Conservation (phyloP, 2,329 filamentous ascomycete species). For the Pseudogymnoascus sp. region DNA sequence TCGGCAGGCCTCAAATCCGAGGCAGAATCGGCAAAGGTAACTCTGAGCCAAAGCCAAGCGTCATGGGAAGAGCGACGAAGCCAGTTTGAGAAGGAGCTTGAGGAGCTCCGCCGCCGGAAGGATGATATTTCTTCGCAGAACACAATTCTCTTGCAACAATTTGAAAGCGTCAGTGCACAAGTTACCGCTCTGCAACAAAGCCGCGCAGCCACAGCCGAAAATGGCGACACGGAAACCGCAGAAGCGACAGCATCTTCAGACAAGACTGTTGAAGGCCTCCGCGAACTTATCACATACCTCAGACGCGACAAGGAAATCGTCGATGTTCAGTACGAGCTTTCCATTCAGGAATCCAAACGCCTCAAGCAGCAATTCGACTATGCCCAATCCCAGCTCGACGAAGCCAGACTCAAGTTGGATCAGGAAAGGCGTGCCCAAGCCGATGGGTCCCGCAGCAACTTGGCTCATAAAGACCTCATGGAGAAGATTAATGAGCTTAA, state of each 20-base stretch:
- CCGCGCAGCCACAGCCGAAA: constrained; percentile 51
- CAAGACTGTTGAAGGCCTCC: constrained; percentile 64
- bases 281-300: constrained; percentile 85
- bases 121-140: constrained; percentile 87
- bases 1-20: constrained; percentile 68
- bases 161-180: constrained; percentile 75
- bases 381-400: constrained; percentile 78
- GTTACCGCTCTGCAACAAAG: constrained; percentile 73
- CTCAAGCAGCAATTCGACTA: constrained; percentile 87
- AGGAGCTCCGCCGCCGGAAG: constrained; percentile 67
- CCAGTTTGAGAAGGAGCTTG: constrained; percentile 74
- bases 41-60: constrained; percentile 70
- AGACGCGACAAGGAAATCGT: constrained; percentile 95
- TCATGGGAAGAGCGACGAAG: constrained; percentile 81
- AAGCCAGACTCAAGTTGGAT: constrained; percentile 78
- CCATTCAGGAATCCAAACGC: constrained; percentile 78
- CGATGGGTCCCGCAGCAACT: constrained; percentile 63
- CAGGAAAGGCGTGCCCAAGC: constrained; percentile 74
- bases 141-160: constrained; percentile 78
- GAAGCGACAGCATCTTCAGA: constrained; percentile 38
- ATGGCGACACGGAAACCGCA: constrained; percentile 36
- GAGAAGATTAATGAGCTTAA: constrained; percentile 94
- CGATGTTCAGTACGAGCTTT: constrained; percentile 90
- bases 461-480: constrained; percentile 84
- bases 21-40: constrained; percentile 75